These are phyloP conservation scores for Candida labiduridarum DNA, from an alignment of 1,139 yeast genomes.

Conservation along the genomic window DNA sequence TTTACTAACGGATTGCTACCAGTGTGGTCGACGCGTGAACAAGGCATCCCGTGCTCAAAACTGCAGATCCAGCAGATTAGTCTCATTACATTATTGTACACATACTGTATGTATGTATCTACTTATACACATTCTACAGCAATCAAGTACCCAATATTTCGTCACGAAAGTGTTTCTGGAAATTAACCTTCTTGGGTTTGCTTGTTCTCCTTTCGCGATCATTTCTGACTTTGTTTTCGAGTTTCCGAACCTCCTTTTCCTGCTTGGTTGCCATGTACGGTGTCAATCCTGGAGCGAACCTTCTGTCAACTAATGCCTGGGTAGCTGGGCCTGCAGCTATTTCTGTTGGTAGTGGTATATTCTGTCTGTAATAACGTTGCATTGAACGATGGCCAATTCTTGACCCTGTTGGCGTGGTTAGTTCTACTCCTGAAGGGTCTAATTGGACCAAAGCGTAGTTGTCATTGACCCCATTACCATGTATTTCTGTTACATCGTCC, in stretches of 20 bases:
- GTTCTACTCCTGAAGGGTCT: slow-evolving; percentile 44
- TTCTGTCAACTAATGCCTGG: slow-evolving; percentile 42
- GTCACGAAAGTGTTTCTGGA: slow-evolving; percentile 43
- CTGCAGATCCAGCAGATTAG: too few relatives aligned
- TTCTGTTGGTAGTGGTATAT: slow-evolving; percentile 28
- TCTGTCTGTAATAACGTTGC: slow-evolving; percentile 47
- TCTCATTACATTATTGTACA: too few relatives aligned
- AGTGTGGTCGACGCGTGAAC: too few relatives aligned
- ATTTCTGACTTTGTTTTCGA: slow-evolving; percentile 29
- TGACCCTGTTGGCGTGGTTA: slow-evolving; percentile 51
- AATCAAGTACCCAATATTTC: slow-evolving; percentile 31
- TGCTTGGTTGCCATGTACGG: slow-evolving; percentile 32
- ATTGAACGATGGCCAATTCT: slow-evolving; percentile 51
- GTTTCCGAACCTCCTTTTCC: slow-evolving; percentile 33
- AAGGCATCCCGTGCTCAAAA: too few relatives aligned
- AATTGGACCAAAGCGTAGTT: slow-evolving; percentile 38
- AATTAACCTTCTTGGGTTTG: slow-evolving; percentile 33
- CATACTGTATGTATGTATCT: too few relatives aligned
- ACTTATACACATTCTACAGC: background rate
- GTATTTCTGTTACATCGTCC: slow-evolving; percentile 20
- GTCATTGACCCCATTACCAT: slow-evolving; percentile 28
- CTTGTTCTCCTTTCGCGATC: slow-evolving; percentile 29
- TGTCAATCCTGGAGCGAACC: slow-evolving; percentile 45
- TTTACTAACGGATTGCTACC: background rate
- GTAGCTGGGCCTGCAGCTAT: slow-evolving; percentile 34